Base-by-base conservation (phyloP, 192 early-diverging fungal species). In the Mortierella claussenii region DNA sequence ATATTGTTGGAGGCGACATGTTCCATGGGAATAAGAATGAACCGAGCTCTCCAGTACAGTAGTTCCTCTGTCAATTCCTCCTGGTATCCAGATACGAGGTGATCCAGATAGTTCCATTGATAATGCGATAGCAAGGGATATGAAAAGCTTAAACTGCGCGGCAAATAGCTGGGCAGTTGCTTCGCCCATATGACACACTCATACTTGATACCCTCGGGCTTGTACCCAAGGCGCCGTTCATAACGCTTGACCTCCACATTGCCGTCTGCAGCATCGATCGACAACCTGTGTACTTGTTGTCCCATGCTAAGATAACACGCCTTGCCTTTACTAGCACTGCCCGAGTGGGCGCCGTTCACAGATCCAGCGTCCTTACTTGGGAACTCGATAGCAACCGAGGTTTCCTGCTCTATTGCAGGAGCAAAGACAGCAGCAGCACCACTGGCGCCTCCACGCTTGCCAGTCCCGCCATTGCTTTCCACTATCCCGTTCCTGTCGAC, bases 21-120 rank as follows among this genome's bases (percentile, higher is more conserved):
- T 56, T 95, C 93, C 21, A 87, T 55, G 2, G 97, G 97, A 43
- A 98, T 92, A 26, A 99, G 76, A 27, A 97, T 82, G 71, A 97
- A 98, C 3, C 97, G 85, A 0, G 94, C 87, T 10, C 96, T 82
- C 93, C 94, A 97, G 79, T 92, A 99, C 58, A 89, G 83, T 12
- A 95, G 62, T 15, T 87, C 82, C 56, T 95, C 93, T 0, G 86
- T 93, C 48, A 95, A 81, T 24, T 90, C 89, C 27, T 93, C 88
- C 65, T 92, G 89, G 59, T 94, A 91, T 33, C 96, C 96, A 20
- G 92, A 84, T n/a, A 97, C 90, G 27, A 96, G 80, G 54, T 92
- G 90, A 78, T 99, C 97, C 27, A 97, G 81, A 43, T 91, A 93
- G 65, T 97, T 99, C 97, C 97, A 99, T 33, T 92, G 91, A 76